Conservation (phyloP, 257 asterid species). For the Solanum pennellii region DNA sequence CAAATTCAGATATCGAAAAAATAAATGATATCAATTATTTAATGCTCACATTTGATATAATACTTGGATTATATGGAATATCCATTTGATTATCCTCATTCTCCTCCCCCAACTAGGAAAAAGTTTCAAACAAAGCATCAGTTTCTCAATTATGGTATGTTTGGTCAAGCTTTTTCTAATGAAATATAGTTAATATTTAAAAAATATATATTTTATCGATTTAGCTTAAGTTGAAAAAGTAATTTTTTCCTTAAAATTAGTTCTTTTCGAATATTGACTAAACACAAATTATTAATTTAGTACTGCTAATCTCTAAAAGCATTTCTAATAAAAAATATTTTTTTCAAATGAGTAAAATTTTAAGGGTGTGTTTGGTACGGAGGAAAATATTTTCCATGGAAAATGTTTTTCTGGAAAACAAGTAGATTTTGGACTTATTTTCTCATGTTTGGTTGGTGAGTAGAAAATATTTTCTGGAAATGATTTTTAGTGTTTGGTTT, state of each 20-base stretch:
- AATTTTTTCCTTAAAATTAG: not conserved
- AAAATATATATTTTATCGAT: not conserved
- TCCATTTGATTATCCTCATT: not conserved
- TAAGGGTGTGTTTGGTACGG: too few species aligned
- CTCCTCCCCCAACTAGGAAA: not conserved
- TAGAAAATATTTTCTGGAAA: too few species aligned
- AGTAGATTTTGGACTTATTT: too few species aligned
- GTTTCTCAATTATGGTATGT: not conserved
- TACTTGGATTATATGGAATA: not conserved
- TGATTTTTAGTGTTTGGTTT: too few species aligned
- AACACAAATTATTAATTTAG: too few species aligned
- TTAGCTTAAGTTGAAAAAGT: not conserved
- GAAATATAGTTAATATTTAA: not conserved
- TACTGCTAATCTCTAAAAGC: not conserved
- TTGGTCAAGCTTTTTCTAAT: not conserved
- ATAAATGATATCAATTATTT: not conserved
- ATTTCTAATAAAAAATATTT: not conserved
- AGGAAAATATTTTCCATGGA: too few species aligned
- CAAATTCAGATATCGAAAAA: not conserved
- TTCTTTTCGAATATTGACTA: not conserved
- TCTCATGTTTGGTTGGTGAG: too few species aligned
- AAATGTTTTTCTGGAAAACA: too few species aligned
- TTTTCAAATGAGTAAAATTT: not conserved
- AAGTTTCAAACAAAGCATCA: not conserved
- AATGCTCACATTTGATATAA: not conserved